Evolutionary conservation across 2,329 filamentous ascomycete genomes (phyloP), one percentile per base, ranked within the genome.

Genomic region (Colletotrichum karsti): DNA sequence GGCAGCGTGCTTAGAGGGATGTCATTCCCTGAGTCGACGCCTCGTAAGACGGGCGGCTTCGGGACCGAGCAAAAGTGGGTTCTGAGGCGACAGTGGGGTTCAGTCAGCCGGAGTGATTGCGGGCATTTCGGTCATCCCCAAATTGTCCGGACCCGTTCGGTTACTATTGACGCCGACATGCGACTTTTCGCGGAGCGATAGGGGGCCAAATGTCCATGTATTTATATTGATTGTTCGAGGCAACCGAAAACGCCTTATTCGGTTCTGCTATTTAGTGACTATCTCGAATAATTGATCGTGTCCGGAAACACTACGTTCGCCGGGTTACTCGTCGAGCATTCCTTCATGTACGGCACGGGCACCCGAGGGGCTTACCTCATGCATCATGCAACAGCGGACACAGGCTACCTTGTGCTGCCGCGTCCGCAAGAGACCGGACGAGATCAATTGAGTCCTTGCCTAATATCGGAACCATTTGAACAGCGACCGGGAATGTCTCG

Each of bases 41-140:
- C 30, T 3, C 18, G 33, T 37, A 22, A 8, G 26, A 57, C 51
- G 42, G 50, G 44, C 22, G 15, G 4, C 1, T 22, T 20, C 58
- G 26, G 51, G 51, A 57, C 63, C 42, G 51, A 67, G 51, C 42
- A 59, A 37, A 13, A 35, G 37, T 44, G 50, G 41, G 48, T 26
- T 35, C 39, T 63, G 24, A 22, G 50, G 18, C 30, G 20, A 46
- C 35, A 22, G 59, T 46, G 60, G 65, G 12, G 30, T 22, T 30
- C 22, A 18, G 10, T 22, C 13, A 46, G 53, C 60, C 65, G 60
- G 63, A 35, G n/a, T 30, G 30, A 55, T 57, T n/a, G 35, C 60
- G 60, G 63, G 10, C 37, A 66, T 54, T 35, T 65, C 60, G 65
- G 65, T n/a, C 60, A 67, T 64, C 60, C 60, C 64, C 64, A 67